These are phyloP conservation scores for Sclerotinia borealis DNA, from an alignment of 2,329 filamentous ascomycete species.

Conservation along the genomic window DNA sequence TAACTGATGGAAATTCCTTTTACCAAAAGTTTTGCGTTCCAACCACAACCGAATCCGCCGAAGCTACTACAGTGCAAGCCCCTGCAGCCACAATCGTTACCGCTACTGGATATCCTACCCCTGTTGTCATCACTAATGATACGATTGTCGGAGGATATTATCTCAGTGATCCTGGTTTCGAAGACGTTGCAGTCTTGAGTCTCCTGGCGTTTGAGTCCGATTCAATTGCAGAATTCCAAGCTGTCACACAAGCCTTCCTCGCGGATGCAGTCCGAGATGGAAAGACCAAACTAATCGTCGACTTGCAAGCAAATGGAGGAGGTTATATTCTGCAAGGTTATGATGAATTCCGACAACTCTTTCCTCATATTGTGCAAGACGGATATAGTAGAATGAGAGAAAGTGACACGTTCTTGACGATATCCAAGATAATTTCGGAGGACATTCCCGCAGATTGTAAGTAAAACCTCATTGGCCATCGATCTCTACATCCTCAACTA, in stretches of 20 bases:
- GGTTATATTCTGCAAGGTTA: conserved; percentile 44
- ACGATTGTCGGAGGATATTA: conserved; percentile 28
- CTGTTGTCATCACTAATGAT: conserved; percentile 26
- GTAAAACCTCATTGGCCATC: neutral
- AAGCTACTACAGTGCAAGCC: neutral
- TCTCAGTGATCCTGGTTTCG: conserved; percentile 25
- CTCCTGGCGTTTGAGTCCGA: conserved; percentile 27
- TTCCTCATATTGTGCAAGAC: conserved; percentile 30
- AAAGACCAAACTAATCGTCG: conserved; percentile 57
- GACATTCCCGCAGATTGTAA: conserved; percentile 21
- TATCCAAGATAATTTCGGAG: conserved; percentile 21
- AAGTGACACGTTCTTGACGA: conserved; percentile 21
- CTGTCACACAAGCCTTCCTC: conserved; percentile 37
- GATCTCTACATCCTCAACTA: neutral
- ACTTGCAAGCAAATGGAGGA: conserved; percentile 55
- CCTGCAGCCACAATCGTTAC: conserved; percentile 14
- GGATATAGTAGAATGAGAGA: conserved; percentile 26
- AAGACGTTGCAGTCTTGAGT: conserved; percentile 30
- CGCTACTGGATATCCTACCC: conserved; percentile 25
- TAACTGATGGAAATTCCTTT: conserved; percentile 28
- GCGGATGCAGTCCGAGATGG: conserved; percentile 38
- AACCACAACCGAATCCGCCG: neutral
- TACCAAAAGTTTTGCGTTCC: conserved; percentile 25
- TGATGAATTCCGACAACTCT: conserved; percentile 42
- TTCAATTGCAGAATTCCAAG: conserved; percentile 26